Conservation (phyloP, 169 alveolate genomes). For the Cryptosporidium parvum region DNA sequence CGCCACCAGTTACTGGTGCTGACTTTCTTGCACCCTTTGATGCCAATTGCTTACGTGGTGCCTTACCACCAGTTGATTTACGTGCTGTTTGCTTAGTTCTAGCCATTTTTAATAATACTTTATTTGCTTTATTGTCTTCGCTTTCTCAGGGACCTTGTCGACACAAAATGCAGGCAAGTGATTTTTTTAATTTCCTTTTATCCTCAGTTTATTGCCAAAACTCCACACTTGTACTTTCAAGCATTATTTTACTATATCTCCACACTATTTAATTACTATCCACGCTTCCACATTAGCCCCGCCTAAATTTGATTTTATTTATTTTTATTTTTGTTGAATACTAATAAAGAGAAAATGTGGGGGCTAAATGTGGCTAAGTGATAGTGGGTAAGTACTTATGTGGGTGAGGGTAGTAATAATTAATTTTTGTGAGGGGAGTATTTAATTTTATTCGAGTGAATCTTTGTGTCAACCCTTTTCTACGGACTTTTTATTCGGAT, state of each 20-base stretch:
- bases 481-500: too few species aligned
- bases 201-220: constrained; percentile 7
- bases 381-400: background rate
- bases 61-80: constrained; percentile 96
- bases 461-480: too few species aligned
- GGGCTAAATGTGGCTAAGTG: background rate
- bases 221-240: constrained; percentile 56
- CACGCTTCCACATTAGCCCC: constrained; percentile 41
- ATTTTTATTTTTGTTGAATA: background rate
- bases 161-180: constrained; percentile 78
- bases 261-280: constrained; percentile 58
- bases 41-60: constrained; percentile 96
- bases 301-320: constrained; percentile 37
- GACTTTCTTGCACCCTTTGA: constrained; percentile 96
- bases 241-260: constrained; percentile 34
- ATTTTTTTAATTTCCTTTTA: background rate
- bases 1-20: constrained; percentile 92
- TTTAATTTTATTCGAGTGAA: background rate
- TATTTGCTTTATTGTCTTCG: constrained; percentile 19
- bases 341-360: background rate
- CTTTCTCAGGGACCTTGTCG: constrained; percentile 76
- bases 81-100: constrained; percentile 98
- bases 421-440: background rate
- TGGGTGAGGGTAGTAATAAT: background rate
- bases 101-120: constrained; percentile 88